These are phyloP conservation scores for Incumbomyces delicatus DNA, from an alignment of 2,329 filamentous ascomycete genomes.

Conservation along the genomic window DNA sequence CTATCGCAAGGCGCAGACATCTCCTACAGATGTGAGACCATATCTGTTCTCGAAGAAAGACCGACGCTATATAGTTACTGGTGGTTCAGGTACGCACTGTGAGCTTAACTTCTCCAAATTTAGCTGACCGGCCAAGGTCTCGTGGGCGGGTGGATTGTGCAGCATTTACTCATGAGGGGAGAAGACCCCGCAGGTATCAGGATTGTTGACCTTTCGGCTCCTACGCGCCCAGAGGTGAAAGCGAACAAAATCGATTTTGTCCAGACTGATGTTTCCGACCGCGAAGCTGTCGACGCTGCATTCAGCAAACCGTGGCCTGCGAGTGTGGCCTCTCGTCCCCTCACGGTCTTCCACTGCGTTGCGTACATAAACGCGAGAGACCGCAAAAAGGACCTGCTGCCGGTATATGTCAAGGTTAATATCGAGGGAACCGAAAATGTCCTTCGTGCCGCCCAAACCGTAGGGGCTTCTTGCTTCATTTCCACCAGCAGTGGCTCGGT, in stretches of 20 bases:
- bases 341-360: constrained; percentile 51
- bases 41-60: constrained; percentile 29
- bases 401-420: constrained; percentile 41
- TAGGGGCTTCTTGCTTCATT: constrained; percentile 43
- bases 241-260: constrained; percentile 35
- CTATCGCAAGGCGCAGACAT: constrained; percentile 23
- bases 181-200: constrained; percentile 43
- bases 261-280: constrained; percentile 43
- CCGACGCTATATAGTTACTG: constrained; percentile 31
- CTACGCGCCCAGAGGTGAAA: constrained; percentile 35
- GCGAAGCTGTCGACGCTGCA: constrained; percentile 33
- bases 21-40: constrained; percentile 26
- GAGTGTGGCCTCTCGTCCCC: constrained; percentile 33
- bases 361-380: constrained; percentile 45
- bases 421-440: constrained; percentile 42
- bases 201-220: constrained; percentile 42
- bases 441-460: constrained; percentile 36
- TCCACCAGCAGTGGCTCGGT: constrained; percentile 45
- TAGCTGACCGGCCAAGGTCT: constrained; percentile 23
- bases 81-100: constrained; percentile 24
- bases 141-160: constrained; percentile 46
- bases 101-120: too few species aligned
- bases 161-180: constrained; percentile 45
- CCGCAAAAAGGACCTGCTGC: constrained; percentile 37
- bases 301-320: constrained; percentile 41